Percentiles rank a stretch among this genome's conserved stretches.
Conservation (phyloP, 108 stramenopile genomes). For the Hondaea fermentalgiana region DNA sequence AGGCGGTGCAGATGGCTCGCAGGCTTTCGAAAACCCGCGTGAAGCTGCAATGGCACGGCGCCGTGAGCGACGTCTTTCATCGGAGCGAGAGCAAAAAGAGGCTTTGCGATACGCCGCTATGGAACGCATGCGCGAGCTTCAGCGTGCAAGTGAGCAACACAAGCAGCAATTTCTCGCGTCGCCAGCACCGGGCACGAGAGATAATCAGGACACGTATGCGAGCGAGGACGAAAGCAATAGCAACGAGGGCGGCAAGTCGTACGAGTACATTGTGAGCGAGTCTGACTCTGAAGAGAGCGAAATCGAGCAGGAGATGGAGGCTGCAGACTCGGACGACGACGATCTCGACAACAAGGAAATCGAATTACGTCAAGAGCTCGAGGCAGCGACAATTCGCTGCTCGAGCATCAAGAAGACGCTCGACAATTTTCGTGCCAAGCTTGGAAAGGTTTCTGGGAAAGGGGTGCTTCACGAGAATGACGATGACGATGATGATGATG, state of each 20-base stretch:
- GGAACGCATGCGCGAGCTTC: not conserved
- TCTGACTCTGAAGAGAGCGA: not conserved
- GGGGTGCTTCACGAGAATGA: not conserved
- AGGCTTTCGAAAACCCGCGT: not conserved
- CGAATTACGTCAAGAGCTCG: not conserved
- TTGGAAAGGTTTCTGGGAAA: not conserved
- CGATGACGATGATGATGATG: not conserved
- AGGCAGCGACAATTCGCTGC: not conserved
- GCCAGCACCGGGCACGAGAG: too few species aligned
- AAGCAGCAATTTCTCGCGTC: not conserved
- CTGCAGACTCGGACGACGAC: not conserved
- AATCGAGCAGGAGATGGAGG: not conserved
- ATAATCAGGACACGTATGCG: too few species aligned
- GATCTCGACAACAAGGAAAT: not conserved
- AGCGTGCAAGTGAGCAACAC: not conserved
- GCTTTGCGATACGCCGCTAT: not conserved
- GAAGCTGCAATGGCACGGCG: not conserved
- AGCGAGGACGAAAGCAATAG: too few species aligned
- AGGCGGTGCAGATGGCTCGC: too few species aligned
- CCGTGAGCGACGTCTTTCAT: not conserved
- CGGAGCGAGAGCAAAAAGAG: not conserved
- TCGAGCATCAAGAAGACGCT: not conserved
- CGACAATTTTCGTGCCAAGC: not conserved
- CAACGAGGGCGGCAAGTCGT: not conserved
- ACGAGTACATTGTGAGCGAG: not conserved